A percentile compares a stretch with the other conserved stretches of the same genome.
Conservation (phyloP, 805 yeast genomes). For the Brettanomyces naardenensis region DNA sequence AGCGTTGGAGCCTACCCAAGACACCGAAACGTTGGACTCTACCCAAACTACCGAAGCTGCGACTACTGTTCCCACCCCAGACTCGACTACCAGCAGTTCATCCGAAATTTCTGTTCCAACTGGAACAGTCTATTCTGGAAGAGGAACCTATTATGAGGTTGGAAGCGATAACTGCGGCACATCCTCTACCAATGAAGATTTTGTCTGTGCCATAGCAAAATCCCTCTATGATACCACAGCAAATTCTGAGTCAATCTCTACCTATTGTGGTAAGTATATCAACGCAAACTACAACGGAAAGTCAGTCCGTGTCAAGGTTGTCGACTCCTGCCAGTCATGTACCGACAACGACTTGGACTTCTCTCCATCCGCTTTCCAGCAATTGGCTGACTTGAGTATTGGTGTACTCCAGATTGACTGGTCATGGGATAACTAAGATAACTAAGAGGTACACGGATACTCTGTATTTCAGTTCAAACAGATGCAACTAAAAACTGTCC, state of each 20-base stretch:
- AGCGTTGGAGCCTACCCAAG: too few relatives aligned
- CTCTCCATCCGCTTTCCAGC: conserved; percentile 43
- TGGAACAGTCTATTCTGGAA: conserved; percentile 24
- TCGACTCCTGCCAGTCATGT: conserved; percentile 47
- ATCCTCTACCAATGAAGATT: conserved; percentile 31
- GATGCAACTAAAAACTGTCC: background rate
- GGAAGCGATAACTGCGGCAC: conserved; percentile 46
- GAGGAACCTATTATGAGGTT: conserved; percentile 43
- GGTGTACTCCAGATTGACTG: conserved; percentile 42
- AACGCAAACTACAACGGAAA: conserved; percentile 39
- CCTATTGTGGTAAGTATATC: conserved; percentile 44
- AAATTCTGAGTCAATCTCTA: conserved; percentile 21
- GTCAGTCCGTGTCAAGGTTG: conserved; percentile 44
- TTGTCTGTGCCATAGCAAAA: conserved; percentile 42
- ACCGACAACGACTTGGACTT: conserved; percentile 39
- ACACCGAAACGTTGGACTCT: too few relatives aligned
- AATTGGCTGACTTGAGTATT: conserved; percentile 36
- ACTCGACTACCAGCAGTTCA: conserved; percentile 6
- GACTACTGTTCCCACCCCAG: background rate
- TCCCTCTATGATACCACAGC: conserved; percentile 27
- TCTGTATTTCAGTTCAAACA: too few relatives aligned
- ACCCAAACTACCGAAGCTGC: too few relatives aligned
- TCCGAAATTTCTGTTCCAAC: conserved; percentile 4
- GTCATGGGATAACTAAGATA: conserved; percentile 34
- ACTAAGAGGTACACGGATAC: background rate